Percentiles rank a stretch among this genome's conserved stretches.
These are phyloP conservation scores for Prunus kanzakura DNA, from an alignment of 306 rosid species.

Conservation along the genomic window DNA sequence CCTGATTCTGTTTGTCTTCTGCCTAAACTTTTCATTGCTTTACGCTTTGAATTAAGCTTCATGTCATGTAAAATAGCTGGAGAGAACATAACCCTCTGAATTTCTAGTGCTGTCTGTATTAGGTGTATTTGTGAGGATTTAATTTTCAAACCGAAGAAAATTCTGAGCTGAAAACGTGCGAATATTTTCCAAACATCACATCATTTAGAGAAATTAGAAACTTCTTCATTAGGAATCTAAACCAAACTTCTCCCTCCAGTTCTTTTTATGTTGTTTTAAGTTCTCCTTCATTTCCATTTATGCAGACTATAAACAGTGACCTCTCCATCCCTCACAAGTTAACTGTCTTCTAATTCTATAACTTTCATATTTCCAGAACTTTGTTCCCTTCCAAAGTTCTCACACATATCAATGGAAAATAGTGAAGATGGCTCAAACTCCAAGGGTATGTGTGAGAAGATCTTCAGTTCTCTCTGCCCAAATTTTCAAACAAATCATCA, in stretches of 20 bases:
- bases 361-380: neutral
- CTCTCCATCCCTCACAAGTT: neutral
- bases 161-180: conserved; percentile 2
- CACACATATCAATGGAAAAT: conserved; percentile 14
- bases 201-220: neutral
- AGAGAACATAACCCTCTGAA: neutral
- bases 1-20: conserved; percentile 1
- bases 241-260: conserved; percentile 14
- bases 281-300: neutral
- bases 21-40: neutral
- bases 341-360: neutral
- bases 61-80: neutral
- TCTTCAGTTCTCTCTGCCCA: conserved; percentile 15
- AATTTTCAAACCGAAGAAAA: conserved; percentile 11
- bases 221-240: conserved; percentile 21
- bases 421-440: conserved; percentile 3
- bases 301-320: conserved; percentile 12
- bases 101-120: neutral
- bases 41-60: neutral
- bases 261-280: neutral
- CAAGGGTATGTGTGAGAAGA: conserved; percentile 16
- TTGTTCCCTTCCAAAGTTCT: neutral
- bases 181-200: conserved; percentile 20
- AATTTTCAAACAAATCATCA: neutral
- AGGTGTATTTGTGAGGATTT: neutral